Conservation (phyloP, 75 land plant species). For the Isoetes taiwanensis region DNA sequence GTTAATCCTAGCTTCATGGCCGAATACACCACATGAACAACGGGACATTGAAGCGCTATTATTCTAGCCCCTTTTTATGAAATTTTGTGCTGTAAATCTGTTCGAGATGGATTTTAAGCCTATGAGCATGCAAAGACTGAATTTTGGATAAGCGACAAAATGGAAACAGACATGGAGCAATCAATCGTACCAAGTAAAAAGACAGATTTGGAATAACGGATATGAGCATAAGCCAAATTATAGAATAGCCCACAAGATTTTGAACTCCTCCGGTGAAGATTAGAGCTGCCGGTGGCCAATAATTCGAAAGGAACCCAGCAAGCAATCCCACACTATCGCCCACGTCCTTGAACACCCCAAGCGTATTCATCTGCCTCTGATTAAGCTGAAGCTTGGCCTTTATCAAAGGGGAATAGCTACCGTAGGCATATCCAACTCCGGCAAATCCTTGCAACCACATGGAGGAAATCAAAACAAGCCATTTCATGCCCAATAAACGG, state of each 20-base stretch:
- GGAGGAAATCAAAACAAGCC: slow-evolving; percentile 84
- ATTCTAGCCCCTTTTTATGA: too few species aligned
- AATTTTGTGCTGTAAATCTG: too few species aligned
- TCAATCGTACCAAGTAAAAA: slow-evolving; percentile 77
- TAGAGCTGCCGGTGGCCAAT: slow-evolving; percentile 68
- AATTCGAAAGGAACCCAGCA: slow-evolving; percentile 57
- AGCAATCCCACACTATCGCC: slow-evolving; percentile 82
- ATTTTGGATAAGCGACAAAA: too few species aligned
- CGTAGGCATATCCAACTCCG: slow-evolving; percentile 78
- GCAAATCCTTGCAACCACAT: slow-evolving; percentile 79
- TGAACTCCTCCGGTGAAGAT: slow-evolving; percentile 58
- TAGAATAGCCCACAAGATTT: slow-evolving; percentile 78
- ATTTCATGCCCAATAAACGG: too few species aligned
- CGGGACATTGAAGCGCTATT: too few species aligned
- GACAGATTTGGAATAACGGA: slow-evolving; percentile 35
- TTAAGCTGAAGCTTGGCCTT: slow-evolving; percentile 64
- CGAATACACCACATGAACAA: too few species aligned
- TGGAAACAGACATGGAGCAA: too few species aligned
- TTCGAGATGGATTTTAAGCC: too few species aligned
- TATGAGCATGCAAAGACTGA: too few species aligned
- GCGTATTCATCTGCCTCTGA: slow-evolving; percentile 57
- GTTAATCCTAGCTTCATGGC: too few species aligned
- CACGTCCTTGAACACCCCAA: slow-evolving; percentile 90
- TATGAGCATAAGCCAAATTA: slow-evolving; percentile 79
- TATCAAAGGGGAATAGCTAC: slow-evolving; percentile 76